Base-by-base conservation (phyloP, 2,329 filamentous ascomycete species). In the Byssochlamys sp. region DNA sequence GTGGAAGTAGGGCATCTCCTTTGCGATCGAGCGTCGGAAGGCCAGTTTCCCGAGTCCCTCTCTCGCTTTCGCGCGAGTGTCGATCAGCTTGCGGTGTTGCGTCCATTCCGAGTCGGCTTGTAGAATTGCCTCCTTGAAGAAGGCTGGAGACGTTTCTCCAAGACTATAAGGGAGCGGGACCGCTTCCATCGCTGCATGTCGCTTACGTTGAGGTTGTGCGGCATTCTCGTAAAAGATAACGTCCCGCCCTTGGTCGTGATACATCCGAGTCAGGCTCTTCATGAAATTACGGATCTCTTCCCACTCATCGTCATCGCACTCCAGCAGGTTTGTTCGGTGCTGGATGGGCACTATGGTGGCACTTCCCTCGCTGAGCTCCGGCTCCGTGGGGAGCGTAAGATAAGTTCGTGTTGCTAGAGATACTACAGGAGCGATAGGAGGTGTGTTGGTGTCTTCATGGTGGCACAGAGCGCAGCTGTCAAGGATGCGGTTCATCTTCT, bases 301-400 rank as follows among this genome's bases (percentile, higher is more conserved):
- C 95, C 95, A 99, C 71, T 99, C 94, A 69, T 99, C 94, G 68
- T 99, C 92, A 72, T 97, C 92, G 72, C 94, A 99, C 73, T 96
- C 92, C n/a, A 99, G 78, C 0, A 99, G 83, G 71, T 97, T 99
- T 26, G 81, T 85, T 55, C 87, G 86, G 71, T 99, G 94, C 64
- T 91, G 84, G 25, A 94, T 84, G 4, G 94, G 94, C 2, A 91
- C 90, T 60, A 99, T 94, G 58, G 94, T 86, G 5, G 91, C 89
- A 53, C 91, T 88, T 52, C 90, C 90, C 54, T 89, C 81, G 63
- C 84, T 88, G 50, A 99, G 78, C 69, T 97, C 92, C 0, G 94
- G 95, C 64, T 92, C 87, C 0, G 94, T 95, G 9, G 91, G 86
- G 1, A 99, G 80, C 0, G 94, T 96, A 52, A 99, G 79, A 71